phyloP scores from a whole-genome alignment of 345 rosid species.

The Syzygium oleosum region DNA sequence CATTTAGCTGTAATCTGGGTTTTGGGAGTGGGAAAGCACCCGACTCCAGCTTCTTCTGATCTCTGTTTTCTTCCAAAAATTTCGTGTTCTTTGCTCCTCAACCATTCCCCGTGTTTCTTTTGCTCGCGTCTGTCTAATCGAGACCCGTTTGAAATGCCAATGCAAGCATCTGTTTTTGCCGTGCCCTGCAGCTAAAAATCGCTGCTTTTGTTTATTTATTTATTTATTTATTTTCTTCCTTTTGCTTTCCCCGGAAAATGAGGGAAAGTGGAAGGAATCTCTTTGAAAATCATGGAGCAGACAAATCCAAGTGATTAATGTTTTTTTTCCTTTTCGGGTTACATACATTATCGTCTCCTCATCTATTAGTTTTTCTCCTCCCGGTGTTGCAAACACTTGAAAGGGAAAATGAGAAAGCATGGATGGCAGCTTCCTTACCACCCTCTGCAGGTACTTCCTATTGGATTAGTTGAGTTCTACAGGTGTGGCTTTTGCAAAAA shows the following conservation, averaged over 20 bases:
- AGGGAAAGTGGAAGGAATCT: conserved; percentile 25
- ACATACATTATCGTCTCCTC: conserved; percentile 1
- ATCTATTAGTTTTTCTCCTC: conserved; percentile 11
- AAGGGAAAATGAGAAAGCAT: conserved; percentile 76
- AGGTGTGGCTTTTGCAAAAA: neutral
- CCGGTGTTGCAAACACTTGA: conserved; percentile 27
- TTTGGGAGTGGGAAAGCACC: neutral
- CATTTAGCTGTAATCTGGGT: neutral
- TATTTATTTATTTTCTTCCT: neutral
- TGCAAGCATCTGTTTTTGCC: conserved; percentile 6
- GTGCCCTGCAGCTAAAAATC: conserved; percentile 3
- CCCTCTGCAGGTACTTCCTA: conserved; percentile 80
- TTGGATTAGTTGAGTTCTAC: neutral
- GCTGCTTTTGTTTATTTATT: conserved; percentile 7
- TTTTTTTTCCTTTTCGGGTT: neutral
- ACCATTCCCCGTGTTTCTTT: neutral
- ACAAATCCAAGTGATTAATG: neutral
- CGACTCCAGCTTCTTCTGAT: neutral
- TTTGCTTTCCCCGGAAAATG: conserved; percentile 31
- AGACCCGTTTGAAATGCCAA: conserved; percentile 19
- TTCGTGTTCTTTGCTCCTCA: conserved; percentile 27
- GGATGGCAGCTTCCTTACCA: conserved; percentile 99
- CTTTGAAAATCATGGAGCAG: neutral
- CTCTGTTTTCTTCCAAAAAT: conserved; percentile 1
- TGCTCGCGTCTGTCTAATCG: neutral